A percentile compares a stretch with the other conserved stretches of the same genome.
Evolutionary conservation across 2,329 filamentous ascomycete species (phyloP).

Genomic region (Hirsutella rhossiliensis): DNA sequence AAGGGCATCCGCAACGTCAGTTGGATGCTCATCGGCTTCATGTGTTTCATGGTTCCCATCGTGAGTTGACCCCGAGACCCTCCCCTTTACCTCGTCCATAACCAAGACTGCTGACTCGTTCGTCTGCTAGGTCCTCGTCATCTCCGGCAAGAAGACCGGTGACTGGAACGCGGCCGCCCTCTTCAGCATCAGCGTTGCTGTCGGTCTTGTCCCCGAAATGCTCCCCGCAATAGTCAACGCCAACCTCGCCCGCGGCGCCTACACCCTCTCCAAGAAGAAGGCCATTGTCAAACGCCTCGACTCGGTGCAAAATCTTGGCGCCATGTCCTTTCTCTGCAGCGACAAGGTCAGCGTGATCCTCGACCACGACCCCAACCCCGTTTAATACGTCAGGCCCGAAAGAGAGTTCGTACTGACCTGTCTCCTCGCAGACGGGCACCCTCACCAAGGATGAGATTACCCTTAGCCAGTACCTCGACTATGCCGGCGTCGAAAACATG

Average conservation of each 20-base stretch:
- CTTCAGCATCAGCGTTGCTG: constrained; percentile 17
- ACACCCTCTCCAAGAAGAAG: constrained; percentile 18
- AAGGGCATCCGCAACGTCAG: constrained; percentile 15
- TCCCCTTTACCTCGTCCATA: no score
- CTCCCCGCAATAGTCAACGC: constrained; percentile 17
- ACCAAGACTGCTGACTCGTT: no score
- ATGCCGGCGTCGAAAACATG: constrained; percentile 5
- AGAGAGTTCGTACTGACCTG: neutral
- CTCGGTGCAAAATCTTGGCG: constrained; percentile 16
- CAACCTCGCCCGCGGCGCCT: constrained; percentile 15
- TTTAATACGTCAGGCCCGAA: no score
- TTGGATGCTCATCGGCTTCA: constrained; percentile 16
- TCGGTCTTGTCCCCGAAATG: constrained; percentile 17
- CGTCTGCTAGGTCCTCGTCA: constrained; percentile 13
- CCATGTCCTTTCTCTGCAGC: constrained; percentile 17
- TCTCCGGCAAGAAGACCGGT: constrained; percentile 12
- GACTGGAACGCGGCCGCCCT: constrained; percentile 14
- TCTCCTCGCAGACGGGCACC: constrained; percentile 11
- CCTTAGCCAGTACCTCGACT: constrained; percentile 11
- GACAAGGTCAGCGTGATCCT: constrained; percentile 15
- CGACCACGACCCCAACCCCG: no score
- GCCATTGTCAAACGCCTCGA: constrained; percentile 22
- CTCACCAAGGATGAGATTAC: constrained; percentile 17
- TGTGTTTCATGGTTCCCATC: constrained; percentile 17
- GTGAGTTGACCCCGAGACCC: constrained; percentile 5